Evolutionary conservation across 108 stramenopile genomes (phyloP).

Genomic region (Skeletonema marinoi): DNA sequence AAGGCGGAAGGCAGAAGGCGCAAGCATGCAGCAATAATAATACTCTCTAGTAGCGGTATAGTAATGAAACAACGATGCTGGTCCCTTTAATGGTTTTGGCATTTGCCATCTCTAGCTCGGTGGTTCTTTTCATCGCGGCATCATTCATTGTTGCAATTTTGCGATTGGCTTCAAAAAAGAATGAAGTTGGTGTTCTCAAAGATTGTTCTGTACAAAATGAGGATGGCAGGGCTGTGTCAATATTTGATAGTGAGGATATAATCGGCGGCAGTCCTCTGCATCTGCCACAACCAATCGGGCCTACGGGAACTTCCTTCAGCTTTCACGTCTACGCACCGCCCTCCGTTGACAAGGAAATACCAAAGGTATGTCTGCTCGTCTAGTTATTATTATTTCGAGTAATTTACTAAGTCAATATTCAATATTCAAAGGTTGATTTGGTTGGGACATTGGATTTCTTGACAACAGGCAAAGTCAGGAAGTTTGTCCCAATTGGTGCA

Average conservation of each 20-base stretch:
- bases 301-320: slow-evolving; percentile 10
- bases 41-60: no score
- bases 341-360: slow-evolving; percentile 32
- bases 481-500: slow-evolving; percentile 23
- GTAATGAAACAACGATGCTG: not conserved
- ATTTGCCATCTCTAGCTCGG: not conserved
- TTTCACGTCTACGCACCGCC: slow-evolving; percentile 27
- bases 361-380: no score
- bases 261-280: not conserved
- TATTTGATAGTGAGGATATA: not conserved
- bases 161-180: not conserved
- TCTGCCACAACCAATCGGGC: slow-evolving; percentile 15
- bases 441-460: slow-evolving; percentile 31
- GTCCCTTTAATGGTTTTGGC: not conserved
- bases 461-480: slow-evolving; percentile 26
- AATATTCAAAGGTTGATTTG: slow-evolving; percentile 36
- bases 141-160: not conserved
- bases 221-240: not conserved
- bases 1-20: no score
- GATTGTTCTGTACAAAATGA: not conserved
- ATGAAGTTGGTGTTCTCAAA: not conserved
- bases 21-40: no score
- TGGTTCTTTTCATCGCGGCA: not conserved
- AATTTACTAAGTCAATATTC: no score
- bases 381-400: no score